Base-by-base conservation (phyloP, 768 basidiomycete genomes). In the Lactarius hatsudake region DNA sequence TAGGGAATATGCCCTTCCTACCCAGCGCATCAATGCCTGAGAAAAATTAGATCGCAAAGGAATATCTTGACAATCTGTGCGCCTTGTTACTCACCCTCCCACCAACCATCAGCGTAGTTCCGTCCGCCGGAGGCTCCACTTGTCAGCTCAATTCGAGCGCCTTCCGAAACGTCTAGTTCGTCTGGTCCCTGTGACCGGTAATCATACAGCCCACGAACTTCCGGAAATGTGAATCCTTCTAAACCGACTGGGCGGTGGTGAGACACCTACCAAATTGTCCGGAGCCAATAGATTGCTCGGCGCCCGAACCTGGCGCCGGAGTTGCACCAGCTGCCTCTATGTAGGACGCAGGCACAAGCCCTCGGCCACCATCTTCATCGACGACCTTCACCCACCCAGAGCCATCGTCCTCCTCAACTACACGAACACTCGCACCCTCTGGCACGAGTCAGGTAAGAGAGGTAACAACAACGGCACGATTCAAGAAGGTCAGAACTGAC, bases 301-400 rank as follows among this genome's bases (percentile, higher is more conserved):
- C 59, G 61, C 71, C 64, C 40, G 67, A 66, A 34, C 69, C 51
- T 60, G 71, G 61, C 45, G 70, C 67, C 32, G 58, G 59, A n/a
- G 67, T 17, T 62, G 73, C 75, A 59, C 78, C 77, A 58, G 75
- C 75, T 28, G 77, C 68, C 70, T 84, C 81, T 61, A 93, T 75
- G 79, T 94, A 94, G 28, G 90, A 86, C n/a, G 90, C 90, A n/a
- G 93, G 93, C 13, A 93, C 87, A 48, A 94, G 84, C 10, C 92
- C 92, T 71, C 84, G 83, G 63, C 81, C 81, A 66, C 86, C 85
- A n/a, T 76, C 75, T 45, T 77, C 72, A 72, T 89, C 83, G 28
- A 77, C 75, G 10, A 93, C 89, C 74, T 94, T 94, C 13, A 90
- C 84, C 93, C 92, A 94, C 2, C 92, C 92, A 18, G 90, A 91